A percentile compares a stretch with the other conserved stretches of the same genome.
Evolutionary conservation across 106 monocot genomes (phyloP).

Genomic region (Apostasia ramifera): DNA sequence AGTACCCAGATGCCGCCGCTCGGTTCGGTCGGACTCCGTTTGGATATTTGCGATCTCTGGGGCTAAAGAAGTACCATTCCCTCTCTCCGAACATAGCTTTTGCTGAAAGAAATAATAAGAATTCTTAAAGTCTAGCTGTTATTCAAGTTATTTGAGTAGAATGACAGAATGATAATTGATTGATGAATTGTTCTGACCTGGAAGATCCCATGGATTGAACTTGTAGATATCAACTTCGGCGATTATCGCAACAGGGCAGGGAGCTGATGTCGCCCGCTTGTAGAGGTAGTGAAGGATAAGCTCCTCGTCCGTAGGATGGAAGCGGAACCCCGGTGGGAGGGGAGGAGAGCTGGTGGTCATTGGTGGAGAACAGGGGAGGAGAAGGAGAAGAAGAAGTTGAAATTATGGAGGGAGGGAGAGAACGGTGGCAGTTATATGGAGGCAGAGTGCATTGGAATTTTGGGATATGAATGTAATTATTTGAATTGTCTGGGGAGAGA

Average conservation of each 20-base stretch:
- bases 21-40: constrained; percentile 24
- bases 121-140: no score
- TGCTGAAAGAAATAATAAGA: constrained; percentile 2
- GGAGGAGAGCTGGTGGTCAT: constrained; percentile 12
- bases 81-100: constrained; percentile 26
- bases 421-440: constrained; percentile 4
- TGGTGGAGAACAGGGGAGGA: not conserved
- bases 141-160: not conserved
- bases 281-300: constrained; percentile 32
- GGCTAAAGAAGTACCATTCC: constrained; percentile 36
- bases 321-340: constrained; percentile 34
- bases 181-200: constrained; percentile 6
- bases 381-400: not conserved
- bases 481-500: not conserved
- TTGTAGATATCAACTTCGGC: constrained; percentile 37
- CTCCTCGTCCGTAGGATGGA: constrained; percentile 35
- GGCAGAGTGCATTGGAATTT: not conserved
- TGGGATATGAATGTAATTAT: not conserved
- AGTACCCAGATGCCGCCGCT: constrained; percentile 25
- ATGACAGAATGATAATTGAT: not conserved
- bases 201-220: constrained; percentile 31
- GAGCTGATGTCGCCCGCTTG: constrained; percentile 7
- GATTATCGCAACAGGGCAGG: constrained; percentile 24
- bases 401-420: constrained; percentile 2
- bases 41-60: constrained; percentile 26